phyloP scores from a whole-genome alignment of 192 early-diverging fungal species.

The Chytriomyces confervae region DNA sequence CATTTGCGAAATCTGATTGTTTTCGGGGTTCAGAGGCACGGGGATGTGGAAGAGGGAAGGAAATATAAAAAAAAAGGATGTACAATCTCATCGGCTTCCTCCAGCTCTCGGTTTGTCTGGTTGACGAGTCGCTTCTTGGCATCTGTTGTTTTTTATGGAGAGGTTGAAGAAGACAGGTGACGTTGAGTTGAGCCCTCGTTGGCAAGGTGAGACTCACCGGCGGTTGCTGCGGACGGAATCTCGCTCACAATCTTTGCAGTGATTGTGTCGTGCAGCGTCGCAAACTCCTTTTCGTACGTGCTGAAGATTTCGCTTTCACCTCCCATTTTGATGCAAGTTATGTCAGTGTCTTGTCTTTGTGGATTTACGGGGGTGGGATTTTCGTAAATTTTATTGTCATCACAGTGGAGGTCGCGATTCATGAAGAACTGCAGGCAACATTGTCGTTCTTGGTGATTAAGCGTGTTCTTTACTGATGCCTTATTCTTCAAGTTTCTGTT shows the following conservation, averaged over 20 bases:
- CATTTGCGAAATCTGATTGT: constrained; percentile 80
- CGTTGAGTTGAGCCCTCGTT: background rate
- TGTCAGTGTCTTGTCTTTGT: background rate
- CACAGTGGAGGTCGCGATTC: no score
- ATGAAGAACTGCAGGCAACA: no score
- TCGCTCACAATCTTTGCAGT: constrained; percentile 59
- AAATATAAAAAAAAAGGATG: background rate
- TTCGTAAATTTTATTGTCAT: no score
- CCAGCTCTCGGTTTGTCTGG: constrained; percentile 81
- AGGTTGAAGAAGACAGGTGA: constrained; percentile 7
- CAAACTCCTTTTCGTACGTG: constrained; percentile 88
- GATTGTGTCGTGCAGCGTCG: constrained; percentile 62
- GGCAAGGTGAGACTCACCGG: constrained; percentile 51
- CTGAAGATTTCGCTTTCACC: constrained; percentile 78
- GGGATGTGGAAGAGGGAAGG: no score
- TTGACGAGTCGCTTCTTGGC: constrained; percentile 75
- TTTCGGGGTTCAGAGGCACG: no score
- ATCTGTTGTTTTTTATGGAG: constrained; percentile 53
- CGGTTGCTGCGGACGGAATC: constrained; percentile 61
- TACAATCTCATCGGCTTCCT: constrained; percentile 92
- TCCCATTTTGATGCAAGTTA: constrained; percentile 1
- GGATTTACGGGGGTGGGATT: no score
- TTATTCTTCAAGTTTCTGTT: no score
- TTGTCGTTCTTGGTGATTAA: no score
- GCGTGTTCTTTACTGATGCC: no score